Evolutionary conservation across 176 grass and related monocot species (phyloP), one percentile per base, ranked within the genome.

Genomic region (Triticum turgidum): DNA sequence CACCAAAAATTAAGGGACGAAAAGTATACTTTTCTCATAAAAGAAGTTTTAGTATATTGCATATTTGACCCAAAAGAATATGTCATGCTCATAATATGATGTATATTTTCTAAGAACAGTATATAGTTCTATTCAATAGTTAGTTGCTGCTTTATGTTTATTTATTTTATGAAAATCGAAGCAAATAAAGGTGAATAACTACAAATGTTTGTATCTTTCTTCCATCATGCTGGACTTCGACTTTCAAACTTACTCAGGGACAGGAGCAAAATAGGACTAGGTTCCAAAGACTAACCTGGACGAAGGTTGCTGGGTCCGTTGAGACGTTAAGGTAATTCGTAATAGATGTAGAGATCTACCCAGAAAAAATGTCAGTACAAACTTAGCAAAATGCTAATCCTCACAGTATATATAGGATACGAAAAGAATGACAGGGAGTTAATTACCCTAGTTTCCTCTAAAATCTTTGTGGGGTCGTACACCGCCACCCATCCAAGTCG

Each of bases 401-500:
- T 8, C 10, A 25, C 9, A n/a, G 65, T 44, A 44, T 44, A 44
- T 3, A 44, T 7, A 85, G 1, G 1, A 34, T 77, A 32, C 7
- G 11, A 76, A 80, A 58, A 54, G 0, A 17, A 6, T 1, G 24
- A 11, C 21, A 11, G 29, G 30, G n/a, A 73, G 67, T 44, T 44
- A 13, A 13, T 13, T 21, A 91, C 92, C 73, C 87, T 89, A 8
- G 77, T 87, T 70, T 89, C 66, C 86, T 76, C 75, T 12, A 94
- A 39, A 82, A 89, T 77, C 83, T 83, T 91, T 7, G 35, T 87
- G 61, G 83, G 90, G 2, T 92, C 93, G 10, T 70, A 86, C 3
- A 42, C 73, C 9, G 88, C 87, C 44, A 94, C 78, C 93, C 93
- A 94, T 21, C 93, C 93, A 88, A 94, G 93, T 35, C 90, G 79